Evolutionary conservation across 306 rosid species (phyloP).

Genomic region (Castanopsis chinensis): DNA sequence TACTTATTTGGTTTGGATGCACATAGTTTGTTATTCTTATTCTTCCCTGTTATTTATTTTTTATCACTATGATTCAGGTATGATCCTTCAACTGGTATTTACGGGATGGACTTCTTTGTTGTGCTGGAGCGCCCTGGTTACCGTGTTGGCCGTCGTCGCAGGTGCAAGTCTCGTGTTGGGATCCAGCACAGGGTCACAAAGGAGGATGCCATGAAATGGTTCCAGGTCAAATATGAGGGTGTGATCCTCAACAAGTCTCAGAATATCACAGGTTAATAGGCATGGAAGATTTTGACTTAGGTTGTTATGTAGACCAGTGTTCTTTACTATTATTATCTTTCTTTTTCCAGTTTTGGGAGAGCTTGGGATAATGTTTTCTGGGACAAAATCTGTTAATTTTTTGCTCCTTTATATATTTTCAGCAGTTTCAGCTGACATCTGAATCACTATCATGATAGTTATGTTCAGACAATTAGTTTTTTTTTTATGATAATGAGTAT

Average conservation of each 20-base stretch:
- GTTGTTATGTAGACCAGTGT: constrained; percentile 14
- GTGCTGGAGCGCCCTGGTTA: constrained; percentile 85
- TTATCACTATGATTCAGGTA: constrained; percentile 42
- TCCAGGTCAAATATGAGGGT: constrained; percentile 88
- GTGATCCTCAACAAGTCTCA: constrained; percentile 87
- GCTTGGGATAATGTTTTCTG: neutral
- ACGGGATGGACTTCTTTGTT: constrained; percentile 81
- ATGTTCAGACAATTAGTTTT: neutral
- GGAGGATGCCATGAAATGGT: constrained; percentile 94
- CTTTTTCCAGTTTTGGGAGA: neutral
- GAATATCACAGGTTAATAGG: constrained; percentile 30
- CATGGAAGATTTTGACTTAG: constrained; percentile 29
- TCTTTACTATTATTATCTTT: constrained; percentile 3
- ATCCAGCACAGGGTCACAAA: constrained; percentile 84
- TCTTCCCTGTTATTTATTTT: neutral
- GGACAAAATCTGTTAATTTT: neutral
- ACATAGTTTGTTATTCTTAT: neutral
- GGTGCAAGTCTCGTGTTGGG: constrained; percentile 84
- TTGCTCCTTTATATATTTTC: neutral
- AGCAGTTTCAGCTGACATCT: neutral
- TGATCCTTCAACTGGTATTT: constrained; percentile 84
- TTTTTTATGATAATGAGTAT: neutral
- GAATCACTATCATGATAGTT: neutral
- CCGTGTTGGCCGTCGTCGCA: constrained; percentile 77
- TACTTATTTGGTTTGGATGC: neutral